phyloP scores from a whole-genome alignment of 2,329 filamentous ascomycete species.

The Neonectria coccinea region DNA sequence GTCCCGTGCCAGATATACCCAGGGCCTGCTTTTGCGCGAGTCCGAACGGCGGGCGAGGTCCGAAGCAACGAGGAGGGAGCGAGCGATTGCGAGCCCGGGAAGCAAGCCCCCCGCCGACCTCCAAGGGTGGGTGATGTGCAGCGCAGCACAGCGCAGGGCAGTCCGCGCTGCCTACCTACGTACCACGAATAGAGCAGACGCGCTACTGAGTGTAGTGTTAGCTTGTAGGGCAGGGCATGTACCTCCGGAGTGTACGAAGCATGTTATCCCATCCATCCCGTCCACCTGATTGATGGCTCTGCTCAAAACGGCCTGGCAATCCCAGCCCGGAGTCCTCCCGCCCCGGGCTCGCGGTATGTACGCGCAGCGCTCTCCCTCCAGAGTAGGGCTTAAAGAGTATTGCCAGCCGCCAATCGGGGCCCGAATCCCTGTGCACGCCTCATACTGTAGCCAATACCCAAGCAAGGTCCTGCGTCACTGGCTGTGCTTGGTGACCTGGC shows the following conservation, averaged over 20 bases:
- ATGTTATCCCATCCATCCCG: not conserved
- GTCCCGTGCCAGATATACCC: constrained; percentile 23
- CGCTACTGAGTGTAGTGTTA: not conserved
- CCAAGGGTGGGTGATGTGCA: constrained; percentile 10
- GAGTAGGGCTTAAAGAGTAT: not conserved
- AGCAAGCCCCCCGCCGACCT: not conserved
- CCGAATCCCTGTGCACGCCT: constrained; percentile 1
- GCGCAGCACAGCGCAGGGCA: not conserved
- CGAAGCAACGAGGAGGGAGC: constrained; percentile 22
- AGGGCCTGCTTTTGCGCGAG: constrained; percentile 7
- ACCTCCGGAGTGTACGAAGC: constrained; percentile 21
- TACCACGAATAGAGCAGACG: not conserved
- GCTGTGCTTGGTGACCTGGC: not conserved
- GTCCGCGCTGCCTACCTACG: not conserved
- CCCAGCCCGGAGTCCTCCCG: constrained; percentile 26
- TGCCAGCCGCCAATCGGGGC: not conserved
- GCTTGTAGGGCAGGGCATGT: constrained; percentile 10
- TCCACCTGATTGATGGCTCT: not conserved
- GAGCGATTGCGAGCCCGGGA: not conserved
- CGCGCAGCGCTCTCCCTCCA: constrained; percentile 6
- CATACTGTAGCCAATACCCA: not conserved
- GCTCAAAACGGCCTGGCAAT: not conserved
- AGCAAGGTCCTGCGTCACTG: constrained; percentile 6
- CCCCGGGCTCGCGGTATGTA: constrained; percentile 1
- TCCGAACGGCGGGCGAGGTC: constrained; percentile 20